Base-by-base conservation (phyloP, 371 early-diverging fungal genomes). In the Mucor lusitanicus region DNA sequence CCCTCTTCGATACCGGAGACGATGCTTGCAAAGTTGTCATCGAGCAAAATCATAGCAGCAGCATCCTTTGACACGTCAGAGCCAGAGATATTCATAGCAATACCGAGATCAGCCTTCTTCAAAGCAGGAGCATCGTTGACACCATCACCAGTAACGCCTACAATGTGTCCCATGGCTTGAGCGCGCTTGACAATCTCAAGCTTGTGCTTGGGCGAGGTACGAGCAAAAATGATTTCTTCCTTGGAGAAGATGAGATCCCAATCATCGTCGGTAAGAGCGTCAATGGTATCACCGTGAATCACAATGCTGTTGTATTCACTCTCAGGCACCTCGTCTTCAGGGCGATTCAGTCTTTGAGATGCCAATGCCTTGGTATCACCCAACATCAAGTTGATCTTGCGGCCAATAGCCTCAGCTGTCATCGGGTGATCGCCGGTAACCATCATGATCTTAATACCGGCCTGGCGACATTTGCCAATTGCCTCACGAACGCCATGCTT, bases 11-110 rank as follows among this genome's bases (percentile, higher is more conserved):
- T 94, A 73, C 95, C 97, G 35, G 81, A 75, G 60, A 97, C 88
- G 39, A 92, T 90, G 9, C 93, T 91, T 4, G 95, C 91, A 85
- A 97, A 97, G 87, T 97, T 94, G 76, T 97, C 97, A 77, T 98
- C 97, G 28, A 97, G 73, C 64, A 99, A 77, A 67, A 99, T 95
- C 96, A 99, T 98, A 50, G 95, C 87, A 19, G 99, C 97, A 11
- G 98, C 97, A 67, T 98, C 97, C 78, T 99, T 99, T 54, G 95
- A 93, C 23, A 97, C 97, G 72, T 98, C 98, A 1, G 95, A 92
- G 15, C 97, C 99, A 32, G 92, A 90, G 37, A 90, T 79, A 80
- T 97, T 96, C 98, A 98, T 96, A 6, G 98, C 93, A 78, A 99
- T 96, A 69, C 99, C 99, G 60, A 99, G 75, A 77, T 99, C 97